Conservation (phyloP, 495 filamentous ascomycete species). For the Tuber melanosporum region DNA sequence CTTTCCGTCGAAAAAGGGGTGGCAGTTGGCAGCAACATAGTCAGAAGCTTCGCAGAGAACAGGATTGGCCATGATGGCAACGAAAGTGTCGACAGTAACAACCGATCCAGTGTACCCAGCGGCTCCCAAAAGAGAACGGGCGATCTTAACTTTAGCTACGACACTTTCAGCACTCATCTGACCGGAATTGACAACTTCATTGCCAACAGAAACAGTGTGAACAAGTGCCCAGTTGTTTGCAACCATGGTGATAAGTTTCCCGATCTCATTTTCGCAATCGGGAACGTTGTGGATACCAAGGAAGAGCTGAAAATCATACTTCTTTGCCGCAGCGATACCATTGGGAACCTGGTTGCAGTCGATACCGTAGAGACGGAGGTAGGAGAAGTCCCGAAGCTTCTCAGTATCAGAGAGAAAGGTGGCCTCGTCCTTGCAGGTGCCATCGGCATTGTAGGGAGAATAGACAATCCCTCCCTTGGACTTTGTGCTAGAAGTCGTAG, state of each 20-base stretch:
- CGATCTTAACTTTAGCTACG: slow-evolving; percentile 45
- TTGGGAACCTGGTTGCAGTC: slow-evolving; percentile 66
- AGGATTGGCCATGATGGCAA: slow-evolving; percentile 58
- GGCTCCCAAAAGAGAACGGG: slow-evolving; percentile 52
- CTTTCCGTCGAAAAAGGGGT: slow-evolving; percentile 73
- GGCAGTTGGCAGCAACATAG: slow-evolving; percentile 72
- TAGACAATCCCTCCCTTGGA: slow-evolving; percentile 59
- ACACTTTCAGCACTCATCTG: slow-evolving; percentile 47
- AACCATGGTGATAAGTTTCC: slow-evolving; percentile 50
- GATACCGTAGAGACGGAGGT: slow-evolving; percentile 72
- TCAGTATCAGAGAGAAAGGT: slow-evolving; percentile 60
- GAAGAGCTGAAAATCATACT: slow-evolving; percentile 60
- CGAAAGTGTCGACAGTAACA: slow-evolving; percentile 72
- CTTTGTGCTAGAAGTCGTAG: slow-evolving; percentile 11
- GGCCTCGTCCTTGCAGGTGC: slow-evolving; percentile 59
- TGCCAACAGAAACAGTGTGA: slow-evolving; percentile 69
- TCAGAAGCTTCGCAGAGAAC: slow-evolving; percentile 66
- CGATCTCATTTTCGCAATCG: slow-evolving; percentile 51
- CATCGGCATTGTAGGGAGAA: slow-evolving; percentile 62
- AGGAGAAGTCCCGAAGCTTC: slow-evolving; percentile 49
- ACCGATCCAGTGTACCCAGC: slow-evolving; percentile 68
- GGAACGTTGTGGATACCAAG: slow-evolving; percentile 64
- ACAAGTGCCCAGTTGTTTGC: slow-evolving; percentile 57
- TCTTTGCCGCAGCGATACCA: slow-evolving; percentile 55
- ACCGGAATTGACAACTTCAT: slow-evolving; percentile 68